Base-by-base conservation (phyloP, 148 eudicot genomes). In the Rhododendron vialii region DNA sequence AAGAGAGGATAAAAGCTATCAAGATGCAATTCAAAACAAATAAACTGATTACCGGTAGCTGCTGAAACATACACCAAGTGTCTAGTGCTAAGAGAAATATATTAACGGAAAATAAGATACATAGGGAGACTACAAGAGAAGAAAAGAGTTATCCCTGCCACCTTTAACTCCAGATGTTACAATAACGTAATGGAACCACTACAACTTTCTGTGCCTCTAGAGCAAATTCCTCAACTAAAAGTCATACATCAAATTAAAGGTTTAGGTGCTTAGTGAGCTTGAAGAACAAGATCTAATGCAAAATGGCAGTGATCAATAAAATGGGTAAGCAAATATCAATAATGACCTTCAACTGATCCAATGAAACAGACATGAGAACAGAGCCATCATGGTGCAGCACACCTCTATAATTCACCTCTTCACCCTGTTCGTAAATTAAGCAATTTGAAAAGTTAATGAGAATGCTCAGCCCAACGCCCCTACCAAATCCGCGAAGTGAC, bases 341-440 rank as follows among this genome's bases (percentile, higher is more conserved):
- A 7, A 18, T 71, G 74, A 95, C 99, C 98, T 97, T 93, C 90
- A 97, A 90, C 87, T 94, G 96, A 84, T 95, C 94, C 88, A 94
- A 67, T 78, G 96, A 86, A 89, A 93, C 94, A 82, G 95, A 89
- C 98, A 97, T 93, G 89, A 97, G 93, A 88, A 95, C 99, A 87
- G 99, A 97, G 87, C 99, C 99, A 93, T 97, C 99, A 84, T 98
- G 99, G 89, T 97, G 99, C 86, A 97, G 91, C 85, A 91, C 96
- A 41, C 98, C 98, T 90, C 99, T 91, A 80, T 91, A 97, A 88
- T 97, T 98, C 81, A 97, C 98, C 89, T 93, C 99, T 71, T 97
- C 99, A 78, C 95, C 98, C 99, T 97, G 87, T 82, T 71, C n/a
- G 80, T 57, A 57, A 41, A 53, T 78, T 38, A 36, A 75, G 20